Evolutionary conservation across 441 rosid species (phyloP).

Genomic region (Euphorbia celastroides): DNA sequence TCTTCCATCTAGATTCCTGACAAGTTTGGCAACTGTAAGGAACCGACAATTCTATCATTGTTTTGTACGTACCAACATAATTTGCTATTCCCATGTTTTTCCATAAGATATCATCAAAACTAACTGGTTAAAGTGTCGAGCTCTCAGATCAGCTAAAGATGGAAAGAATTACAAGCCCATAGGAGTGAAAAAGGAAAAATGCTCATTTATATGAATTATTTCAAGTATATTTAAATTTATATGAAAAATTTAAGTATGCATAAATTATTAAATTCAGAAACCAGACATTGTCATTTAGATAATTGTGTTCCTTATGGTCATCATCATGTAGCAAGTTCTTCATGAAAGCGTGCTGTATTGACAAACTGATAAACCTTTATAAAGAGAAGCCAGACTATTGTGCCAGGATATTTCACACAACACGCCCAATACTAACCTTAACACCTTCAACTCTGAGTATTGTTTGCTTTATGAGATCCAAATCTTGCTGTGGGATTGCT

Average conservation of each 20-base stretch:
- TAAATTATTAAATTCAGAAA: not conserved
- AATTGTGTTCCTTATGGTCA: not conserved
- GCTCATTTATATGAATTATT: too few relatives aligned
- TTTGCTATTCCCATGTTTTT: not conserved
- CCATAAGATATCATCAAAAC: not conserved
- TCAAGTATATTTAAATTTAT: too few relatives aligned
- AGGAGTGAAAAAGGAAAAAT: not conserved
- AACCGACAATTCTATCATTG: not conserved
- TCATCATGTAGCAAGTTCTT: conserved; percentile 2
- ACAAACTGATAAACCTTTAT: not conserved
- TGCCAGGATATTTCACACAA: too few relatives aligned
- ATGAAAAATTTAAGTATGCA: too few relatives aligned
- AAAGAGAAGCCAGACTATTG: not conserved
- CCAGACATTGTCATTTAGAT: not conserved
- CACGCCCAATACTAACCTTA: conserved; percentile 38
- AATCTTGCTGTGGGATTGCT: conserved; percentile 65
- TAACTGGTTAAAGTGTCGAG: not conserved
- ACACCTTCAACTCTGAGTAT: conserved; percentile 80
- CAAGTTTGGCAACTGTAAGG: not conserved
- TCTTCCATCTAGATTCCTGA: not conserved
- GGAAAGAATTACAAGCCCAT: not conserved
- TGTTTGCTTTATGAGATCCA: conserved; percentile 65
- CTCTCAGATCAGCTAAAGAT: not conserved
- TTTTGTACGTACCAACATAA: not conserved
- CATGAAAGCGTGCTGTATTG: not conserved